Base-by-base conservation (phyloP, 1,139 yeast genomes). In the Tardiomyces digboiensis region DNA sequence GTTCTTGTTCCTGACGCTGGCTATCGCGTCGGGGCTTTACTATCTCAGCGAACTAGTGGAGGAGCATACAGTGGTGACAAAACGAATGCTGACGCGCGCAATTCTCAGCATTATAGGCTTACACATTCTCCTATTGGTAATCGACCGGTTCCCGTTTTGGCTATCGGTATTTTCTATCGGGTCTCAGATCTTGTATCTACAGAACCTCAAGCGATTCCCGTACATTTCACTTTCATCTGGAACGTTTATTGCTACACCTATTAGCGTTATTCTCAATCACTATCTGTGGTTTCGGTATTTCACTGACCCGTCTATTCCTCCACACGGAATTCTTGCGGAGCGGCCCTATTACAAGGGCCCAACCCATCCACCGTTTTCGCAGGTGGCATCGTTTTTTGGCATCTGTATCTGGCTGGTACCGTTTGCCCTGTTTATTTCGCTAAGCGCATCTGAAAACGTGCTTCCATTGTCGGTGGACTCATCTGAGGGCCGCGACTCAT, bases 391-490 rank as follows among this genome's bases (percentile, higher is more conserved):
- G 3, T 91, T 91, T 62, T 88, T 93, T 59, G 98, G 97, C 1
- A 68, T 91, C 39, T 82, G 94, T 55, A 82, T 91, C 13, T 91
- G 99, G 99, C 73, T 89, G 49, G 76, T 91, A 39, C 99, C 99
- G 26, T 88, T 91, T 64, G 81, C 96, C 2, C 71, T 93, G 50
- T 89, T 93, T 64, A 91, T 93, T 21, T 83, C 95, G 42, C 72
- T 91, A 49, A 84, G 95, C 60, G 97, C 97, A 6, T 85, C 87
- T 50, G 99, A 93, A 57, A 84, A 87, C 57, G 78, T 84, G 21
- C 72, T 91, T 42, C 98, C 98, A 33, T 70, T 55, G 19, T 50
- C 55, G 26, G 40, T 41, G 22, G 60, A 51, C 19, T 29, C 43
- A 19, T 43, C 41, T 4, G 41, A 23, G 22, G 51, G 49, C 13